Base-by-base conservation (phyloP, 2,329 filamentous ascomycete species). In the Zasmidium citrigriseum region DNA sequence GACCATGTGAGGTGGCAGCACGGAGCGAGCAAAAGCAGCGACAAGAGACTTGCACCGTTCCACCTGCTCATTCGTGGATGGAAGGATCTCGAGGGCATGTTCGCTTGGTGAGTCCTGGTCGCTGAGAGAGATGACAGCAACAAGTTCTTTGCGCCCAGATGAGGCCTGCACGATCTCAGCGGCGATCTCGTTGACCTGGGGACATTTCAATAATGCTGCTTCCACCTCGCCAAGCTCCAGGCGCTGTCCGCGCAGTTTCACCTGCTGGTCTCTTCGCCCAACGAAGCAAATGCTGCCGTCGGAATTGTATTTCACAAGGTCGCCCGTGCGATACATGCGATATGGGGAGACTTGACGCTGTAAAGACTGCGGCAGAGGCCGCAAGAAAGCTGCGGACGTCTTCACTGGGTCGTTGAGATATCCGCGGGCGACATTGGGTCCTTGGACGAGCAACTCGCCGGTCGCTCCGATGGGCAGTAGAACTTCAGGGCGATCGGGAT, bases 171-270 rank as follows among this genome's bases (percentile, higher is more conserved):
- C 7, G 7, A 14, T 29, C 7, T 7, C 14, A 7, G 14, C 27
- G 27, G 14, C 27, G 27, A 29, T 29, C 7, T 29, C 14, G 27
- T 14, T 7, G 7, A 29, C 27, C 7, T 14, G 7, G 14, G 14
- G 7, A 14, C 27, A 29, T 14, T 7, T 29, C 27, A 7, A 7
- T 14, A 29, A 14, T 7, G 14, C 27, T 7, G 27, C 14, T 67
- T 77, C 82, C 54, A 80, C 80, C 68, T 80, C 81, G 5, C 76
- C 80, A 49, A 86, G 77, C 72, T 86, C 89, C 54, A 88, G 81
- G 53, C 86, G 77, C 62, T 84, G 86, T 22, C 89, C 89, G 9
- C 81, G 78, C 24, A 89, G 73, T 73, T 90, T 89, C 54, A 88
- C 82, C 69, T 87, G 86, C 16, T 82, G 82, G 18, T 64, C 58